phyloP scores from a whole-genome alignment of 345 rosid genomes.

The Cardiospermum halicacabum region DNA sequence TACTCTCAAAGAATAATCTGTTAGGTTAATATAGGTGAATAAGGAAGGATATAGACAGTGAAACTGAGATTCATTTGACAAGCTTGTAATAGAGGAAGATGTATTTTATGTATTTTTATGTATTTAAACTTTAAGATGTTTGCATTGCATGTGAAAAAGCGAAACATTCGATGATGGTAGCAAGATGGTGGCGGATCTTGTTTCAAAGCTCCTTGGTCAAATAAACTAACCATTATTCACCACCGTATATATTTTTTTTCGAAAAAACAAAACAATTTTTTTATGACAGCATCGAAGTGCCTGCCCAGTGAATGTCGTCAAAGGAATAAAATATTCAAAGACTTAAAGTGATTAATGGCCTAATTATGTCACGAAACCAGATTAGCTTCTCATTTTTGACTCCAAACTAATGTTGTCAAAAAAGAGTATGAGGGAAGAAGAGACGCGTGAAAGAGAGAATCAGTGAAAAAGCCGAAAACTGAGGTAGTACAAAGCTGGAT shows the following conservation, averaged over 20 bases:
- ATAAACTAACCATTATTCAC: neutral
- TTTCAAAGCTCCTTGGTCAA: neutral
- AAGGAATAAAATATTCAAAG: too few species aligned
- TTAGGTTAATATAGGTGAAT: neutral
- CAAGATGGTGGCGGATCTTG: neutral
- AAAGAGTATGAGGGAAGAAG: too few species aligned
- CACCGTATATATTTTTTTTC: neutral
- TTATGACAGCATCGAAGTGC: too few species aligned
- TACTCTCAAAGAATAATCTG: neutral
- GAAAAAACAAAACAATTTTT: too few species aligned
- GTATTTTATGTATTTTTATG: too few species aligned
- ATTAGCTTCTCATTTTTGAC: too few species aligned
- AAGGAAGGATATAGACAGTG: neutral
- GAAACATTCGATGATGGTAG: neutral
- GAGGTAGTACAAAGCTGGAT: neutral
- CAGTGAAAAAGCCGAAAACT: too few species aligned
- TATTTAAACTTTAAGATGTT: neutral
- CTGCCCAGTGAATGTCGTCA: too few species aligned
- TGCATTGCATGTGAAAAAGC: neutral
- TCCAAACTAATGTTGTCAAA: too few species aligned
- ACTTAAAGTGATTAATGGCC: too few species aligned
- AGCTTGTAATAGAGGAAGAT: neutral
- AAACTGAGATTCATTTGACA: neutral
- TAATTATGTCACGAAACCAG: too few species aligned
- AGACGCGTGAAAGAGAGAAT: too few species aligned